These are phyloP conservation scores for Hypoxylon sp. DNA, from an alignment of 2,329 filamentous ascomycete genomes.

Conservation along the genomic window DNA sequence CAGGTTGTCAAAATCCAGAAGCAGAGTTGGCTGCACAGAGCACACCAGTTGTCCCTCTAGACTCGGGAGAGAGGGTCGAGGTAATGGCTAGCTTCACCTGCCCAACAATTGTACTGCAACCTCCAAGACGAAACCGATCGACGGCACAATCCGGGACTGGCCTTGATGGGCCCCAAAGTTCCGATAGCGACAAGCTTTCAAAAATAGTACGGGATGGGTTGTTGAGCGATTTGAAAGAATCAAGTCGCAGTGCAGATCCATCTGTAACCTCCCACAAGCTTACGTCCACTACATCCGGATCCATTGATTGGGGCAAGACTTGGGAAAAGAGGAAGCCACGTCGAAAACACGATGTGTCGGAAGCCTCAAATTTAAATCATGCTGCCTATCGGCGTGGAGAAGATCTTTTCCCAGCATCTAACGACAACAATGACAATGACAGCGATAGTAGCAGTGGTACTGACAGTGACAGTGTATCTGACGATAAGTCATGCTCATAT, in stretches of 20 bases:
- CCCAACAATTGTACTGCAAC: slow-evolving; percentile 28
- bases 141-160: slow-evolving; percentile 40
- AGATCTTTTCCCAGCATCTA: slow-evolving; percentile 19
- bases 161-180: slow-evolving; percentile 50
- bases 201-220: slow-evolving; percentile 35
- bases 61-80: slow-evolving; percentile 7
- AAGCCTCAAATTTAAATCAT: slow-evolving; percentile 42
- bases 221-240: slow-evolving; percentile 35
- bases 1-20: slow-evolving; percentile 8
- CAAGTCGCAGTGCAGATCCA: slow-evolving; percentile 31
- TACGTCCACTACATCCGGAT: slow-evolving; percentile 42
- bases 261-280: slow-evolving; percentile 34
- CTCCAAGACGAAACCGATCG: slow-evolving; percentile 22
- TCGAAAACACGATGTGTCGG: slow-evolving; percentile 50
- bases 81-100: slow-evolving; percentile 1
- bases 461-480: slow-evolving; percentile 17
- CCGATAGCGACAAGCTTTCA: slow-evolving; percentile 37
- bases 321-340: slow-evolving; percentile 50
- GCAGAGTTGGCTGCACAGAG: not conserved
- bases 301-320: slow-evolving; percentile 50
- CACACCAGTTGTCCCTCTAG: not conserved
- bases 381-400: slow-evolving; percentile 2
- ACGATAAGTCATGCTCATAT: slow-evolving; percentile 24
- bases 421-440: slow-evolving; percentile 11
- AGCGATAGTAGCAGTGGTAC: slow-evolving; percentile 23